These are phyloP conservation scores for Euphorbia celastroides DNA, from an alignment of 441 rosid species.

Conservation along the genomic window DNA sequence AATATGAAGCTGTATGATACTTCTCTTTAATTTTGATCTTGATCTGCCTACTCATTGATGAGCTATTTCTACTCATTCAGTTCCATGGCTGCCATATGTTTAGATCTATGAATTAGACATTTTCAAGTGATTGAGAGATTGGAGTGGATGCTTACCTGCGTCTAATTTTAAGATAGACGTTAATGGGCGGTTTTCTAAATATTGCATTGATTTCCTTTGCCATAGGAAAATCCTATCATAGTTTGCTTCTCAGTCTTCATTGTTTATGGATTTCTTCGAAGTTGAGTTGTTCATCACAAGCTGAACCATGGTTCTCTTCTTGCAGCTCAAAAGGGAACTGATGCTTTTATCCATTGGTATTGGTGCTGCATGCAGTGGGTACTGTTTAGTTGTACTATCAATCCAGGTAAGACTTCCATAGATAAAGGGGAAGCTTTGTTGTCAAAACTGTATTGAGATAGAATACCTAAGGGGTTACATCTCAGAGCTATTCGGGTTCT, in stretches of 20 bases:
- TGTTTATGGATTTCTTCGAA: neutral
- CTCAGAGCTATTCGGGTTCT: neutral
- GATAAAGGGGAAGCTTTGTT: conserved; percentile 1
- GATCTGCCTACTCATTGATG: conserved; percentile 8
- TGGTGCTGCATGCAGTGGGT: conserved; percentile 75
- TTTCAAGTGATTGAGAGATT: neutral
- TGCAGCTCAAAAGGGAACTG: conserved; percentile 77
- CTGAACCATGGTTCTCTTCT: conserved; percentile 9
- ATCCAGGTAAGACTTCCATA: conserved; percentile 43
- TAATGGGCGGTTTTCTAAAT: neutral
- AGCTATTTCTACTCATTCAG: neutral
- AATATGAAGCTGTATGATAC: conserved; percentile 85
- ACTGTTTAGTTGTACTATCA: conserved; percentile 67
- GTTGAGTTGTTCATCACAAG: neutral
- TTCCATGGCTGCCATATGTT: neutral
- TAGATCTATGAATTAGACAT: neutral
- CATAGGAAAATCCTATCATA: neutral
- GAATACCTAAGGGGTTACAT: too few species aligned
- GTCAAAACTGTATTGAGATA: neutral
- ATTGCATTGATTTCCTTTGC: neutral
- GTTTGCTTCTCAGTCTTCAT: neutral
- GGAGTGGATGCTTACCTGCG: neutral
- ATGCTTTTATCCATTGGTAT: conserved; percentile 67
- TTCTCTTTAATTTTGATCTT: conserved; percentile 24
- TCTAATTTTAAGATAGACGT: neutral